These are phyloP conservation scores for Leccinum pachyderme DNA, from an alignment of 1,284 basidiomycete species.

Conservation along the genomic window DNA sequence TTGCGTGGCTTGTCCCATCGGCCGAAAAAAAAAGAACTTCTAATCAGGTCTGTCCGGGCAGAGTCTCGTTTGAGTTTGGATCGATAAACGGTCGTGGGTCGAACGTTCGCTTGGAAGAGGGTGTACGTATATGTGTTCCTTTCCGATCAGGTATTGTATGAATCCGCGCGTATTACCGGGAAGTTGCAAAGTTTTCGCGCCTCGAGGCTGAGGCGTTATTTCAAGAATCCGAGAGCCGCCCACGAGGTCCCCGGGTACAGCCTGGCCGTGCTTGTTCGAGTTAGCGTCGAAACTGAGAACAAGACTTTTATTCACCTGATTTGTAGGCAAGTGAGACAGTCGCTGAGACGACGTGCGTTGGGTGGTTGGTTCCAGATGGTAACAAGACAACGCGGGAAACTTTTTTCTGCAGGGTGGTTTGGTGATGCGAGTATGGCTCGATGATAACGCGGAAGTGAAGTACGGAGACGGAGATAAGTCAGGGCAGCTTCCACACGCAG, in stretches of 20 bases:
- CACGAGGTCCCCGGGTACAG: constrained; percentile 1
- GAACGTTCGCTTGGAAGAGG: constrained; percentile 3
- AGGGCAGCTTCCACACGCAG: constrained; percentile 11
- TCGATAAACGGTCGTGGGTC: not conserved
- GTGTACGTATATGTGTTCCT: constrained; percentile 2
- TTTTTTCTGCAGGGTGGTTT: constrained; percentile 2
- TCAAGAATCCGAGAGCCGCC: not conserved
- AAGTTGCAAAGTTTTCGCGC: constrained; percentile 8
- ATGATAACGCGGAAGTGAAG: constrained; percentile 19
- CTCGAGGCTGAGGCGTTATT: constrained; percentile 4
- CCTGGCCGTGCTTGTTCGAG: not conserved
- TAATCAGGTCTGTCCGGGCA: constrained; percentile 8
- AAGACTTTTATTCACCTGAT: not conserved
- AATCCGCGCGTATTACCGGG: constrained; percentile 10
- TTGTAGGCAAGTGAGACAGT: not conserved
- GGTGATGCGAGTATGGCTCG: not conserved
- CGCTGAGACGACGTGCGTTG: constrained; percentile 3
- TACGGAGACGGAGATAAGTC: constrained; percentile 22
- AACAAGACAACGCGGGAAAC: not conserved
- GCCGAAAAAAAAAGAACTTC: not conserved
- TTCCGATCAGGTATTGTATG: constrained; percentile 12
- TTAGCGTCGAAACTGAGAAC: not conserved
- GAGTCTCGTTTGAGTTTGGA: constrained; percentile 3
- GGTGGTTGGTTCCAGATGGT: not conserved
- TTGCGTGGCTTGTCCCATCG: constrained; percentile 13